phyloP scores from a whole-genome alignment of 2,329 filamentous ascomycete species.

The Ophiosphaerella narmari region DNA sequence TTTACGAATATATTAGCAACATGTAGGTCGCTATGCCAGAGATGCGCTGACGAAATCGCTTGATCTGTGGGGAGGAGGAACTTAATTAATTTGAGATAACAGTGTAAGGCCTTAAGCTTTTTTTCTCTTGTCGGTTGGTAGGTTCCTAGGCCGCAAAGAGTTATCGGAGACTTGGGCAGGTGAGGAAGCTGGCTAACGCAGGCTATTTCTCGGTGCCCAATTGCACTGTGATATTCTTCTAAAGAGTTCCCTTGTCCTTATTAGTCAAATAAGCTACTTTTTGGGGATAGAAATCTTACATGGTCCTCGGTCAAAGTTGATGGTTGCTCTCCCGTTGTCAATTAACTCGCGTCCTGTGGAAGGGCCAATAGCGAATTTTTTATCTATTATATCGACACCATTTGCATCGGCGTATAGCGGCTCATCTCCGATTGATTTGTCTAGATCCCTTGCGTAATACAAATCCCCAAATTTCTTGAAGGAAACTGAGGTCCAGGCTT shows the following conservation, averaged over 20 bases:
- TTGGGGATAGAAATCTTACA: constrained; percentile 34
- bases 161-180: constrained; percentile 39
- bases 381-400: constrained; percentile 19
- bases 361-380: constrained; percentile 46
- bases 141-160: constrained; percentile 44
- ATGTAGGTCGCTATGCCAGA: constrained; percentile 49
- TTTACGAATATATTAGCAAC: constrained; percentile 46
- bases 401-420: constrained; percentile 23
- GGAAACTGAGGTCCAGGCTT: constrained; percentile 33
- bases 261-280: constrained; percentile 17
- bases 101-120: constrained; percentile 38
- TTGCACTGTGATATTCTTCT: constrained; percentile 39
- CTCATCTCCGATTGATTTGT: constrained; percentile 7
- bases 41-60: constrained; percentile 26
- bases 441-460: constrained; percentile 41
- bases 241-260: constrained; percentile 31
- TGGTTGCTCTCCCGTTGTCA: constrained; percentile 36
- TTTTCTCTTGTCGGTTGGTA: constrained; percentile 42
- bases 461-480: constrained; percentile 34
- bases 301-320: constrained; percentile 44
- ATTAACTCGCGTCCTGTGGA: constrained; percentile 38
- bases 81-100: constrained; percentile 35
- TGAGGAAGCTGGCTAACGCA: constrained; percentile 31
- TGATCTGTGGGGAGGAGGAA: constrained; percentile 32
- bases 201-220: constrained; percentile 41